phyloP scores from a whole-genome alignment of 345 rosid genomes.

The Boechera retrofracta region DNA sequence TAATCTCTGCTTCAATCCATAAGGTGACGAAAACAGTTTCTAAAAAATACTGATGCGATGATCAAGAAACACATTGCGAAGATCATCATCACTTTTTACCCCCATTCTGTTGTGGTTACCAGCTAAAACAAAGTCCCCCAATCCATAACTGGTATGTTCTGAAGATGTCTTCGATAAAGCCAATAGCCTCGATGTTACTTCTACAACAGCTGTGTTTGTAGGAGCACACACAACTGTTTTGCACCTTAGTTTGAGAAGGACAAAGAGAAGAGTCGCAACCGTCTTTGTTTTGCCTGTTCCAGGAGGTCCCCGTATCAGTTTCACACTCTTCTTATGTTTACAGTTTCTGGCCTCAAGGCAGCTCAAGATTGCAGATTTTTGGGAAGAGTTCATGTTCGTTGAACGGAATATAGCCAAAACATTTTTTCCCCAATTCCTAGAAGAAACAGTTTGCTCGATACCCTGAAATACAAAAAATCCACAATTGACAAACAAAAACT shows the following conservation, averaged over 20 bases:
- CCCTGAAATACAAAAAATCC: background rate
- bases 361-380: conserved; percentile 42
- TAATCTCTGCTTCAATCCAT: conserved; percentile 41
- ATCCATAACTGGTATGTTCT: background rate
- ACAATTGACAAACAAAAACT: background rate
- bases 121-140: conserved; percentile 46
- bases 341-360: conserved; percentile 35
- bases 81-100: conserved; percentile 2
- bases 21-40: background rate
- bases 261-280: conserved; percentile 28
- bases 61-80: conserved; percentile 45
- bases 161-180: background rate
- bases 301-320: conserved; percentile 59
- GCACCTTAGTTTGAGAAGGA: conserved; percentile 43
- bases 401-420: conserved; percentile 32
- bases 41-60: conserved; percentile 36
- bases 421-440: background rate
- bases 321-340: conserved; percentile 34
- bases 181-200: conserved; percentile 45
- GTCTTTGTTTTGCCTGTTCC: conserved; percentile 60
- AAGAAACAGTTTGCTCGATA: background rate
- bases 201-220: conserved; percentile 45
- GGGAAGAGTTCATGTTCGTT: conserved; percentile 42
- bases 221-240: conserved; percentile 54
- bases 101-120: conserved; percentile 43